Evolutionary conservation across 2,329 filamentous ascomycete species (phyloP).

Genomic region (Penicillium hesseltinei): DNA sequence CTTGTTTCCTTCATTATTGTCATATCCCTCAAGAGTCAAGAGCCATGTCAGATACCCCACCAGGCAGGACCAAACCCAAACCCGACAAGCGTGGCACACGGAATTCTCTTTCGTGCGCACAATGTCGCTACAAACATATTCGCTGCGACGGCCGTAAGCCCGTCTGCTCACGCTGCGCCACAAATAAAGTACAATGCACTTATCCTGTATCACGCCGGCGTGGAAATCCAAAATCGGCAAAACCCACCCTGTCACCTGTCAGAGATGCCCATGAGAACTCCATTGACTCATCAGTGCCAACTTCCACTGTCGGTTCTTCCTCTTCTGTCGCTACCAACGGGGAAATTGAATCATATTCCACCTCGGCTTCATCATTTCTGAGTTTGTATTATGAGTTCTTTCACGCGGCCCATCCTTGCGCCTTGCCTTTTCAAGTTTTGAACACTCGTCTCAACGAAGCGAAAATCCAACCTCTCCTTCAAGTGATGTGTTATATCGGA

Average conservation of each 20-base stretch:
- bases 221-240: slow-evolving; percentile 16
- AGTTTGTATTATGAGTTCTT: slow-evolving; percentile 3
- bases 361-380: not conserved
- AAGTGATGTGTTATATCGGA: slow-evolving; percentile 4
- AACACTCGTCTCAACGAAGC: not conserved
- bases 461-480: not conserved
- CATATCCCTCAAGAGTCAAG: not conserved
- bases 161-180: slow-evolving; percentile 44
- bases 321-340: not conserved
- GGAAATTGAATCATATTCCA: not conserved
- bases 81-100: not conserved
- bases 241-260: not conserved
- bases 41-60: not conserved
- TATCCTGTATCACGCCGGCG: slow-evolving; percentile 50
- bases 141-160: slow-evolving; percentile 48
- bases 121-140: slow-evolving; percentile 39
- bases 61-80: not conserved
- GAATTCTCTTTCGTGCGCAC: slow-evolving; percentile 18
- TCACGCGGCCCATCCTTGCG: slow-evolving; percentile 5
- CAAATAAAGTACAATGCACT: slow-evolving; percentile 40
- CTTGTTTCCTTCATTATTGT: not conserved
- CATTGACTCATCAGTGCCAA: not conserved
- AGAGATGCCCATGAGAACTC: not conserved
- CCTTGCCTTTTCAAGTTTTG: not conserved
- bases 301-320: not conserved